Percentiles rank a stretch among this genome's conserved stretches.
Conservation (phyloP, 2,329 filamentous ascomycete species). For the Colletotrichum sp. region DNA sequence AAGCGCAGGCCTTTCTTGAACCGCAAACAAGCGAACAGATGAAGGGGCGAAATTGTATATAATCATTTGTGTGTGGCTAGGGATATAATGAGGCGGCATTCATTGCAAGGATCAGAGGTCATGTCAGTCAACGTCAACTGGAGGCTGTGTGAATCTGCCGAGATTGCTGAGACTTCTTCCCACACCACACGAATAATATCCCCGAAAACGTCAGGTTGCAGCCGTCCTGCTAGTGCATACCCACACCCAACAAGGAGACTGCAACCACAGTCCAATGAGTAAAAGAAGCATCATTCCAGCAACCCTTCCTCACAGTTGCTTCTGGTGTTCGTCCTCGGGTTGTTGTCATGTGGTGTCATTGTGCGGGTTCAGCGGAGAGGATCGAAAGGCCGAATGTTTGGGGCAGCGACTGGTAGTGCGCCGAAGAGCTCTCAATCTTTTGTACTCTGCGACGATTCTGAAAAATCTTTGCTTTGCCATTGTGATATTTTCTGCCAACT, state of each 20-base stretch:
- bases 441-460: not conserved
- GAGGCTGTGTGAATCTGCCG: not conserved
- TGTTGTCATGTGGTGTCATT: not conserved
- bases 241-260: not conserved
- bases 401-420: not conserved
- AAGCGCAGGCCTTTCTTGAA: not conserved
- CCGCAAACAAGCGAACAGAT: not conserved
- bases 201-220: not conserved
- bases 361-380: not conserved
- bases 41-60: not conserved
- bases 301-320: not conserved
- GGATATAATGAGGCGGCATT: not conserved
- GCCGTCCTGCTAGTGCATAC: not conserved
- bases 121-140: not conserved
- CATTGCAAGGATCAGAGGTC: rapidly evolving
- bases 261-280: not conserved
- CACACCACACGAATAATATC: not conserved
- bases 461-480: not conserved
- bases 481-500: not conserved
- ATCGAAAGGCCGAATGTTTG: not conserved
- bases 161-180: not conserved
- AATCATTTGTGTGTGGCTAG: not conserved
- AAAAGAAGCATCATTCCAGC: not conserved
- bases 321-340: rapidly evolving
- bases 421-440: not conserved